A percentile compares a stretch with the other conserved stretches of the same genome.
These are phyloP conservation scores for Phytophthora fragariaefolia DNA, from an alignment of 352 stramenopile genomes.

Conservation along the genomic window DNA sequence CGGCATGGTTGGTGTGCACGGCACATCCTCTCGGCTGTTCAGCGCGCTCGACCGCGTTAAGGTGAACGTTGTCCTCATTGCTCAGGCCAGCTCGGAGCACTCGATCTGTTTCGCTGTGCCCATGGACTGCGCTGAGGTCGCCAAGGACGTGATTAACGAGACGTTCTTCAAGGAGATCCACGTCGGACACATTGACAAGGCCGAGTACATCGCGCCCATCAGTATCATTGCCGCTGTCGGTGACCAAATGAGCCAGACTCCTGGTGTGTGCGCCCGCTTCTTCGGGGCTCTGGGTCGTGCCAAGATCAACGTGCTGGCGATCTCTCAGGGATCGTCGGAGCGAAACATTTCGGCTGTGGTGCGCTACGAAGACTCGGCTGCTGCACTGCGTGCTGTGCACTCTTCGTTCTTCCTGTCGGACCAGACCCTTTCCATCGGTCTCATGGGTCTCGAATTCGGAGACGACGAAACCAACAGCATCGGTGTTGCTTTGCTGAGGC, in stretches of 20 bases:
- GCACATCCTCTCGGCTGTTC: conserved; percentile 93
- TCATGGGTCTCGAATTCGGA: conserved; percentile 87
- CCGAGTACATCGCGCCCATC: conserved; percentile 86
- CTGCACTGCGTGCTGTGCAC: conserved; percentile 93
- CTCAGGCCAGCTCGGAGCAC: conserved; percentile 94
- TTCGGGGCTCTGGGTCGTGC: conserved; percentile 93
- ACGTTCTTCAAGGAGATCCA: conserved; percentile 91
- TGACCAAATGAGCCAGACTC: conserved; percentile 94
- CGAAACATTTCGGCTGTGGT: conserved; percentile 97
- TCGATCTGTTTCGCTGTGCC: conserved; percentile 96
- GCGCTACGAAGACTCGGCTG: conserved; percentile 84
- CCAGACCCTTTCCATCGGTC: conserved; percentile 92
- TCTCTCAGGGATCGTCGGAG: conserved; percentile 95
- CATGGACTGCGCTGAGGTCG: conserved; percentile 68
- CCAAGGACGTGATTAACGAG: conserved; percentile 80
- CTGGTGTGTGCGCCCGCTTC: conserved; percentile 94
- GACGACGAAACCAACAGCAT: conserved; percentile 57
- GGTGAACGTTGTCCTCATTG: conserved; percentile 96
- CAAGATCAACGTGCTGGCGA: conserved; percentile 96
- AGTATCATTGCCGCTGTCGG: conserved; percentile 96
- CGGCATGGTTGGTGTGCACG: conserved; percentile 95
- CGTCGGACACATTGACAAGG: conserved; percentile 82
- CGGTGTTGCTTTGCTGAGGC: conserved; percentile 87
- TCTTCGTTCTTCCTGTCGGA: conserved; percentile 95
- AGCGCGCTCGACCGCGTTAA: conserved; percentile 91